Evolutionary conservation across 768 basidiomycete genomes (phyloP), one percentile per base, ranked within the genome.

Genomic region (Hygrocybe punicea): DNA sequence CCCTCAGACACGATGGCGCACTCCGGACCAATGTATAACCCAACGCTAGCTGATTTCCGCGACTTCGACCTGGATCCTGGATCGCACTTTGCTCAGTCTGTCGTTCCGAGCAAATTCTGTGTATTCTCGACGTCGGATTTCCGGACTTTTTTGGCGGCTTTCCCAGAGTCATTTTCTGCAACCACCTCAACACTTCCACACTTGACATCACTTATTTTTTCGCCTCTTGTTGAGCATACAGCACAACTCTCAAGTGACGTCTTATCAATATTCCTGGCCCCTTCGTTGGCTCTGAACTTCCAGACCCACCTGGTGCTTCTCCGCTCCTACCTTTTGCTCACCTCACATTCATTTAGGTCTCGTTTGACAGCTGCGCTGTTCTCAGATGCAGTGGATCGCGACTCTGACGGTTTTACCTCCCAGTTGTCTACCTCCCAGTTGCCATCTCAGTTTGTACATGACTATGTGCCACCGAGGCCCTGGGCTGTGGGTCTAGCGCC

Each of bases 401-500:
- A 78, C 29, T 63, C 71, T 4, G 74, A 76, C 44, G 60, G 65
- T 47, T 19, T 49, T 37, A 53, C 65, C 13, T 35, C 63, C 19
- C 40, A 59, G 16, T 11, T 56, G 9, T 17, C 61, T n/a, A 45
- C 33, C n/a, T n/a, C n/a, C n/a, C 21, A 52, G 11, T 25, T 10
- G 21, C 23, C 52, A 13, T 7, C 34, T 16, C 21, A 17, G 6
- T 42, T 36, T 29, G 17, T 17, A 13, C 25, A 16, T 44, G 64
- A 61, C 53, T 65, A 60, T 19, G 64, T 65, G 16, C 70, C 73
- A 39, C 35, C 19, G 24, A 37, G 35, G 49, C 73, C 72, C 13
- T 83, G 85, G 83, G 82, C 84, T 1, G 79, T 94, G 6, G 93
- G 93, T 2, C 71, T 96, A 6, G 85, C 89, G 8, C 76, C 84